A percentile compares a stretch with the other conserved stretches of the same genome.
phyloP scores from a whole-genome alignment of 2,329 filamentous ascomycete genomes.

The Thelonectria rubi region DNA sequence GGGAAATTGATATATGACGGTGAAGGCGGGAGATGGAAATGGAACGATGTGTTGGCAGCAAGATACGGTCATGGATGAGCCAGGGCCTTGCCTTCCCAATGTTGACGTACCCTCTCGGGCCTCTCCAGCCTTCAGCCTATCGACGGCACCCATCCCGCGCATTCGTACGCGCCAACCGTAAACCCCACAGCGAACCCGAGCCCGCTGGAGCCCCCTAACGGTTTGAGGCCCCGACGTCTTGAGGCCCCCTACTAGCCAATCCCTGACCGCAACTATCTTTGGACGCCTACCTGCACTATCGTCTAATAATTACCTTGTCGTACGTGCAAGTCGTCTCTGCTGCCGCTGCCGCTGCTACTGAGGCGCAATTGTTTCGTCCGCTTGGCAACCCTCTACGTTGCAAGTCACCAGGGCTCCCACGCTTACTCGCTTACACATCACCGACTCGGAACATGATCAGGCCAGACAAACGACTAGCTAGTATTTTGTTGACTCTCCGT shows the following conservation, averaged over 20 bases:
- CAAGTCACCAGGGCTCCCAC: too few relatives aligned
- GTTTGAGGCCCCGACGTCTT: too few relatives aligned
- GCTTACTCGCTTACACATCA: not conserved
- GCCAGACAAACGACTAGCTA: slow-evolving; percentile 37
- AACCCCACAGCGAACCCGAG: slow-evolving; percentile 16
- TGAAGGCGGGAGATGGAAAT: slow-evolving; percentile 27
- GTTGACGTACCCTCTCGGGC: slow-evolving; percentile 22
- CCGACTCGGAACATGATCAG: slow-evolving; percentile 7
- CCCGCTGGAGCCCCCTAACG: not conserved
- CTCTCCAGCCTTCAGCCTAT: not conserved
- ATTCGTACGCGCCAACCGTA: slow-evolving; percentile 2
- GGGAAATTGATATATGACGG: slow-evolving; percentile 30
- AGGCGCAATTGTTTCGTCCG: too few relatives aligned
- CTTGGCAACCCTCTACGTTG: not conserved
- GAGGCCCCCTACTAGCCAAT: too few relatives aligned
- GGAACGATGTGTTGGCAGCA: slow-evolving; percentile 34
- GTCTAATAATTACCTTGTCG: too few relatives aligned
- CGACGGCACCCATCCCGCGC: slow-evolving; percentile 5
- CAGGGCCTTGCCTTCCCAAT: slow-evolving; percentile 29
- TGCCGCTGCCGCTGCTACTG: too few relatives aligned
- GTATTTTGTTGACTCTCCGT: slow-evolving; percentile 41
- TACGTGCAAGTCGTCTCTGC: too few relatives aligned
- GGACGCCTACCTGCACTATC: too few relatives aligned
- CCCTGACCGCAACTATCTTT: too few relatives aligned
- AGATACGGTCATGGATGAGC: slow-evolving; percentile 28